Evolutionary conservation across 2,329 filamentous ascomycete genomes (phyloP).

Genomic region (Botrytis fabae): DNA sequence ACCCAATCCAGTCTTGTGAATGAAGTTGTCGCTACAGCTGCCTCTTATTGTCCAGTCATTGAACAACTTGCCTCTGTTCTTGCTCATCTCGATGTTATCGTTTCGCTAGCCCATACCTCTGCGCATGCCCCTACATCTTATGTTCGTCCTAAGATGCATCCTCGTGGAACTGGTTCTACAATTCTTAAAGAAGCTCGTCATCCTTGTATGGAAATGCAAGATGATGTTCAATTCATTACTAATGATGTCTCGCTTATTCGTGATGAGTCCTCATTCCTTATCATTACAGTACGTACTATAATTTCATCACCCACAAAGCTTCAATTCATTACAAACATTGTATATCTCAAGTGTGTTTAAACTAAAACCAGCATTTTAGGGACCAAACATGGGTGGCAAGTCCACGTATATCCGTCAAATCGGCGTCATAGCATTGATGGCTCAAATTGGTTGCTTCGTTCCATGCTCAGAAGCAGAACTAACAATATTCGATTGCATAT

Average conservation of each 20-base stretch:
- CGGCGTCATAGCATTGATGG: conserved; percentile 95
- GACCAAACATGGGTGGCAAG: conserved; percentile 98
- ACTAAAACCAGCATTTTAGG: conserved; percentile 40
- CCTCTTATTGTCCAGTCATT: conserved; percentile 90
- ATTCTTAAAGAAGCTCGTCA: conserved; percentile 91
- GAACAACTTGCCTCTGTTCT: conserved; percentile 86
- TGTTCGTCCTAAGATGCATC: conserved; percentile 85
- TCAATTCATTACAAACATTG: too few species aligned
- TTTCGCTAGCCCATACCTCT: conserved; percentile 89
- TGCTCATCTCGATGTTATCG: conserved; percentile 91
- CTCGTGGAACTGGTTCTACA: conserved; percentile 83
- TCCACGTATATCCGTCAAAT: conserved; percentile 84
- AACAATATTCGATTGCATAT: conserved; percentile 94
- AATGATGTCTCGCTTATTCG: conserved; percentile 87
- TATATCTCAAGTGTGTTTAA: too few species aligned
- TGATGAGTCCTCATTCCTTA: conserved; percentile 78
- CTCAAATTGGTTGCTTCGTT: conserved; percentile 94
- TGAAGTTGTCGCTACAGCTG: conserved; percentile 89
- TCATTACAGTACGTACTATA: conserved; percentile 19
- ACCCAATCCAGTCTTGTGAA: conserved; percentile 88
- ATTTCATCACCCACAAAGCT: background rate
- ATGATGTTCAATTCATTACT: conserved; percentile 97
- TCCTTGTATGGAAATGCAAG: conserved; percentile 98
- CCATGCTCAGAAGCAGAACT: conserved; percentile 88
- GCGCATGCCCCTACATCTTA: conserved; percentile 92